These are phyloP conservation scores for Jasminum sambac DNA, from an alignment of 257 asterid genomes.

Conservation along the genomic window DNA sequence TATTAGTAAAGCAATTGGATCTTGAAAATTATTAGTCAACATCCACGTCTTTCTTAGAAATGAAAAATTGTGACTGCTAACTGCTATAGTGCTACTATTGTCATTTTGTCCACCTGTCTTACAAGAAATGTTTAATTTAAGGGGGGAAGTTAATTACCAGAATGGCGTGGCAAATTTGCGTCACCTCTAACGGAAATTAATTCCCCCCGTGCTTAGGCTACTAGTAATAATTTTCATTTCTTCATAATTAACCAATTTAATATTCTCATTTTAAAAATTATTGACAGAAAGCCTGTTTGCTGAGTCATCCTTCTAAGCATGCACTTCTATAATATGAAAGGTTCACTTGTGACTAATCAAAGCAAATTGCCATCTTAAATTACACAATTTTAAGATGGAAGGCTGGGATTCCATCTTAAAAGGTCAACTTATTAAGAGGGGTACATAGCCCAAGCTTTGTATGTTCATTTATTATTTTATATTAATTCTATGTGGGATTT, in stretches of 20 bases:
- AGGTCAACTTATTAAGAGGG: no score
- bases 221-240: neutral
- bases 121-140: neutral
- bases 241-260: neutral
- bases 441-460: no score
- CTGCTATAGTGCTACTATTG: neutral
- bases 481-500: no score
- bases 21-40: neutral
- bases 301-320: neutral
- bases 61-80: neutral
- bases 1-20: neutral
- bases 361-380: neutral
- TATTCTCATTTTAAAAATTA: neutral
- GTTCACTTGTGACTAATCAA: neutral
- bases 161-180: conserved; percentile 12
- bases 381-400: no score
- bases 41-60: no score
- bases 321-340: neutral
- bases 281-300: neutral
- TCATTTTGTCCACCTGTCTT: neutral
- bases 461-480: no score
- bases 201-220: neutral
- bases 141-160: conserved; percentile 2
- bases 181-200: neutral
- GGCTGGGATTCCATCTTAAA: no score